Percentiles rank a stretch among this genome's conserved stretches.
Evolutionary conservation across 164 flowering plant genomes (phyloP).

Genomic region (Protea cynaroides): DNA sequence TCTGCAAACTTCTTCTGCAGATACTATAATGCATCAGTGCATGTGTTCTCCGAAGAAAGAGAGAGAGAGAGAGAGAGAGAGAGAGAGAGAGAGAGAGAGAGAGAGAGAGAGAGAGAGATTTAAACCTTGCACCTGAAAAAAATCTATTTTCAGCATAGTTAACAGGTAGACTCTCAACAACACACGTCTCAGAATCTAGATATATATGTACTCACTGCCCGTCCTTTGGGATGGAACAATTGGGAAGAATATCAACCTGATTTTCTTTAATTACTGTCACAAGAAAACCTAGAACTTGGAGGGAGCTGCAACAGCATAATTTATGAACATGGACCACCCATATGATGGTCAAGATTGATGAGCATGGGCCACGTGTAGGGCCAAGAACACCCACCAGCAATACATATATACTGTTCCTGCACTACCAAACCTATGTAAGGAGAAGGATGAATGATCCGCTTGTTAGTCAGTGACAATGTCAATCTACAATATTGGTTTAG

Average conservation of each 20-base stretch:
- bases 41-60: too few species aligned
- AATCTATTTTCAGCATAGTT: too few species aligned
- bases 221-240: not conserved
- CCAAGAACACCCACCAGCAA: not conserved
- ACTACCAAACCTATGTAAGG: slow-evolving; percentile 10
- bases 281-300: not conserved
- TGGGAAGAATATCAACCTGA: not conserved
- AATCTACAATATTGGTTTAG: slow-evolving; percentile 30
- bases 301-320: not conserved
- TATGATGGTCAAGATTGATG: not conserved
- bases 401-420: not conserved
- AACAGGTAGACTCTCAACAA: not conserved
- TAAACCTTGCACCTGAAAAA: too few species aligned
- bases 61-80: too few species aligned
- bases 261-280: not conserved
- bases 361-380: not conserved
- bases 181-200: not conserved
- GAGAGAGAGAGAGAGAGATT: too few species aligned
- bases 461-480: slow-evolving; percentile 63
- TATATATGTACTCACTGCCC: not conserved
- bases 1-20: too few species aligned
- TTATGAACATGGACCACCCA: not conserved
- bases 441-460: slow-evolving; percentile 49
- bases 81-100: too few species aligned
- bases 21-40: too few species aligned